Conservation (phyloP, 495 filamentous ascomycete species). For the Filosporella fistucella region DNA sequence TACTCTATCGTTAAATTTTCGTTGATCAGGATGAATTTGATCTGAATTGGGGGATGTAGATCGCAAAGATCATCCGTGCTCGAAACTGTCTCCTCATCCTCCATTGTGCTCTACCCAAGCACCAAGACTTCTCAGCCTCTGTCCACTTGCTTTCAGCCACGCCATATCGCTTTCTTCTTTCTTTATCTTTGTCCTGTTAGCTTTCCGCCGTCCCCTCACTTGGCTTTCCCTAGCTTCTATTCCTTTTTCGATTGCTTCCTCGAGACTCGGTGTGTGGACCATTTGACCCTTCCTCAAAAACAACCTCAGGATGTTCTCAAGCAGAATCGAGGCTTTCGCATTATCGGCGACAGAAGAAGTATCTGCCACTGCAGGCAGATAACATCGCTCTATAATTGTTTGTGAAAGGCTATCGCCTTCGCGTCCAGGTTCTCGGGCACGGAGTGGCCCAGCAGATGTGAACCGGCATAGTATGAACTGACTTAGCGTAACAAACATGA, state of each 20-base stretch:
- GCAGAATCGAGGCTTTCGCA: slow-evolving; percentile 69
- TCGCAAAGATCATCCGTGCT: too few relatives aligned
- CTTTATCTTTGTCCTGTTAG: slow-evolving; percentile 22
- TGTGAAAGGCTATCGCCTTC: slow-evolving; percentile 43
- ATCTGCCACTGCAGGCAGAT: slow-evolving; percentile 68
- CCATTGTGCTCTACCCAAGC: slow-evolving; percentile 21
- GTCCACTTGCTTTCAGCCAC: slow-evolving; percentile 19
- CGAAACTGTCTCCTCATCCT: background rate
- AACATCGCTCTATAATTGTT: slow-evolving; percentile 59
- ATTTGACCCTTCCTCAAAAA: slow-evolving; percentile 40
- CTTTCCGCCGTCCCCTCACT: slow-evolving; percentile 21
- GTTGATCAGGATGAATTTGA: too few relatives aligned
- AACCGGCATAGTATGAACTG: slow-evolving; percentile 61
- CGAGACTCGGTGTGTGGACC: slow-evolving; percentile 39
- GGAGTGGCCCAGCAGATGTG: slow-evolving; percentile 50
- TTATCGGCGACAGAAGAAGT: slow-evolving; percentile 63
- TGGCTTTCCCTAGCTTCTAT: slow-evolving; percentile 51
- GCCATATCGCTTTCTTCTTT: slow-evolving; percentile 21
- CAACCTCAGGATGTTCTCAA: slow-evolving; percentile 67
- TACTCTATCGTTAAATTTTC: too few relatives aligned
- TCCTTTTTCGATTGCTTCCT: slow-evolving; percentile 54
- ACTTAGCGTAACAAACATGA: slow-evolving; percentile 55
- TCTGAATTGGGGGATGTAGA: too few relatives aligned
- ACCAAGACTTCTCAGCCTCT: slow-evolving; percentile 25
- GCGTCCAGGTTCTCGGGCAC: slow-evolving; percentile 41